Evolutionary conservation across 169 alveolate species (phyloP).

Genomic region (Eimeria sp.): DNA sequence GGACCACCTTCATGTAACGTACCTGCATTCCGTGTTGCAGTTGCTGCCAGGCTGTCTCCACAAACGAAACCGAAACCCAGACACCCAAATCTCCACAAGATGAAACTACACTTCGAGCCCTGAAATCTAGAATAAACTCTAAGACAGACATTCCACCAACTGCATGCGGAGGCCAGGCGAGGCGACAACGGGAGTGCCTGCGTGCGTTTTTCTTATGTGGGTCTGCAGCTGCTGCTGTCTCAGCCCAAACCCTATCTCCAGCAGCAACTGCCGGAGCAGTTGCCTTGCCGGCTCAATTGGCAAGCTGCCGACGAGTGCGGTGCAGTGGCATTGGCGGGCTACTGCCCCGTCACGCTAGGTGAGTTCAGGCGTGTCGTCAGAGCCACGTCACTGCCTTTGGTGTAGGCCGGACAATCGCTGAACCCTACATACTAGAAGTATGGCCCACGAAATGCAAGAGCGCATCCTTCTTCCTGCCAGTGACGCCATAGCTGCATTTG

Average conservation of each 20-base stretch:
- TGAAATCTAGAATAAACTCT: neutral
- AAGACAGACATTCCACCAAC: neutral
- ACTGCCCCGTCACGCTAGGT: constrained; percentile 68
- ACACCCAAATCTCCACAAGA: neutral
- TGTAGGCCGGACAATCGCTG: neutral
- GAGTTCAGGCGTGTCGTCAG: neutral
- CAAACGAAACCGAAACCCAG: neutral
- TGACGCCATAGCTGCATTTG: no score
- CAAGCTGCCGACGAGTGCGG: neutral
- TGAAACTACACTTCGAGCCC: neutral
- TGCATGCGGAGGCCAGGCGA: neutral
- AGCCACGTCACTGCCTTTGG: neutral
- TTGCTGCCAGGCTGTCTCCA: neutral
- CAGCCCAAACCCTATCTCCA: constrained; percentile 58
- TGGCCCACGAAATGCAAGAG: no score
- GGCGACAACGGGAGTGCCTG: neutral
- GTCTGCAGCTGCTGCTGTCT: constrained; percentile 46
- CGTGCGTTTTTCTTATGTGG: neutral
- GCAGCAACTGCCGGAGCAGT: constrained; percentile 46
- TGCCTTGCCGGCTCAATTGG: constrained; percentile 31
- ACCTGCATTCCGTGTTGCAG: neutral
- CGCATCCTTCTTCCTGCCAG: no score
- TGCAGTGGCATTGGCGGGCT: constrained; percentile 35
- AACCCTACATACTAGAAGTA: no score
- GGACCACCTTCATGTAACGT: constrained; percentile 12